Base-by-base conservation (phyloP, 2,329 filamentous ascomycete species). In the Niveomyces coronatus region DNA sequence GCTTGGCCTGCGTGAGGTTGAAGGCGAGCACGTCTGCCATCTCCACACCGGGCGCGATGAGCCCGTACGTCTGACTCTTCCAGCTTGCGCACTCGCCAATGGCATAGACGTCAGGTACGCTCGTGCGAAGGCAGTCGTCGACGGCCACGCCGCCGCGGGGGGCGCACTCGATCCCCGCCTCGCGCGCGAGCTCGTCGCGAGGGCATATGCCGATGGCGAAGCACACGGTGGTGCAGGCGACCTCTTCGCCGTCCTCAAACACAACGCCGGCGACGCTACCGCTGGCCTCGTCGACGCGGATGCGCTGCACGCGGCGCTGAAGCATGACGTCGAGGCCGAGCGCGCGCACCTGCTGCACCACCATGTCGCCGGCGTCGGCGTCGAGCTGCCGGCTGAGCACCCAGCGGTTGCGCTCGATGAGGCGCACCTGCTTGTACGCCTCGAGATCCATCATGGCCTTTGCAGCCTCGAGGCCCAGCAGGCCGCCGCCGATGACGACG, bases 11-110 rank as follows among this genome's bases (percentile, higher is more conserved):
- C 4, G 87, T 93, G 41, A 95, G 73, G 57, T 94, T 94, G 66
- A 91, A 94, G 9, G 87, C 78, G 3, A 94, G 73, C 1, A 94
- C 79, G 48, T 94, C 87, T 1, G 88, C 88, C 85, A 94, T 94
- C 58, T 94, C 88, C 24, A 94, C 73, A 14, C 87, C 87, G 0
- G 87, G 87, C 0, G 83, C 86, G 49, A 95, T 94, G 15, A 95
- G 73, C 5, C 87, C 87, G 47, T 86, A 94, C 0, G 85, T 87
- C 58, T 91, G 82, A 47, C 76, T 81, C 45, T 88, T 72, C 85
- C 85, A 94, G 61, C 81, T 91, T 5, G 87, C 86, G 50, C 87
- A 94, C 60, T 94, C 88, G 40, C 87, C 88, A 35, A 94, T 82
- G 32, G 87, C 87, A 54, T 91, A 94, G 35, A 94, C 74, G 45